These are phyloP conservation scores for Agaricales sp. DNA, from an alignment of 1,284 basidiomycete species.

Conservation along the genomic window DNA sequence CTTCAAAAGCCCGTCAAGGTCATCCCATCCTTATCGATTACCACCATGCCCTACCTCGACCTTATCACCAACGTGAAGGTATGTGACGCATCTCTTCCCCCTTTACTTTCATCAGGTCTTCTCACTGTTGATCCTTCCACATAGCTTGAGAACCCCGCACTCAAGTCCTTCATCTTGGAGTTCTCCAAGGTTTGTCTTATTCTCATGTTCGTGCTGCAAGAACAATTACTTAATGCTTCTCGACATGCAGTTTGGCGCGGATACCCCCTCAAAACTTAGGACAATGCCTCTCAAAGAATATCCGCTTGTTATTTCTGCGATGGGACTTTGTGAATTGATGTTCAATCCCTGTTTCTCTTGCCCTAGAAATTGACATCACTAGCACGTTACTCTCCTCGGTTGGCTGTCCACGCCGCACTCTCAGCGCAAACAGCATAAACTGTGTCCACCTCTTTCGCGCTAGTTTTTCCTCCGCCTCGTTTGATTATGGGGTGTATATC, in stretches of 20 bases:
- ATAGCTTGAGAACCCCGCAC: constrained; percentile 37
- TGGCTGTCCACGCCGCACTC: too few species aligned
- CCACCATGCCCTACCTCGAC: constrained; percentile 43
- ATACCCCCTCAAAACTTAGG: constrained; percentile 43
- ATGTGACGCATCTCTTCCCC: constrained; percentile 6
- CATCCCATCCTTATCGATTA: neutral
- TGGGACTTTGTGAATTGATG: too few species aligned
- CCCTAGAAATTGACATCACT: too few species aligned
- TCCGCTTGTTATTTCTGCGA: too few species aligned
- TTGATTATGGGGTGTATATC: too few species aligned
- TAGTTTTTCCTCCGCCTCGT: too few species aligned
- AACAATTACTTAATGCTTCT: neutral
- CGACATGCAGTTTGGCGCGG: constrained; percentile 31
- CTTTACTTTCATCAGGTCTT: constrained; percentile 6
- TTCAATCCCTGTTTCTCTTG: too few species aligned
- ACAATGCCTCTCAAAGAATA: too few species aligned
- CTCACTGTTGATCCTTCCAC: neutral
- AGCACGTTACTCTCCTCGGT: too few species aligned
- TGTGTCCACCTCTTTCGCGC: too few species aligned
- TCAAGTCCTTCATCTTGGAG: constrained; percentile 35
- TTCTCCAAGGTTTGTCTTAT: constrained; percentile 42
- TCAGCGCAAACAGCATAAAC: too few species aligned
- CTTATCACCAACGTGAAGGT: constrained; percentile 54
- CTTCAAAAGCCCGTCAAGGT: too few species aligned
- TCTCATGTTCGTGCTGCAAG: neutral